A percentile compares a stretch with the other conserved stretches of the same genome.
Conservation (phyloP, 495 filamentous ascomycete species). For the Penicillium angulare region DNA sequence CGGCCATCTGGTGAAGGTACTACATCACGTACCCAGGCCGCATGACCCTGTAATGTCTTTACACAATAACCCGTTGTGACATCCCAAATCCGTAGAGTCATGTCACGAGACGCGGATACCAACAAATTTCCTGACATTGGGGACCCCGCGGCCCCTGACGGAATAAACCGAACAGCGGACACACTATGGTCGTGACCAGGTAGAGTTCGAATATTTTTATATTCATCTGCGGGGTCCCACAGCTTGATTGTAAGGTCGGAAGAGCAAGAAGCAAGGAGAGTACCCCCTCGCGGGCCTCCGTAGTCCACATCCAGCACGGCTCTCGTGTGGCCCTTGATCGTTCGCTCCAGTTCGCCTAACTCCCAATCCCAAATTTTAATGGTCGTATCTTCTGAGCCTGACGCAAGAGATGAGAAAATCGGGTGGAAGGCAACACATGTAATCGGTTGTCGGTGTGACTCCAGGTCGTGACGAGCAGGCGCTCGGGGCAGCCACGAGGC, state of each 20-base stretch:
- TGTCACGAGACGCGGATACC: slow-evolving; percentile 80
- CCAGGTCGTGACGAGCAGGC: slow-evolving; percentile 74
- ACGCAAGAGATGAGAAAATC: slow-evolving; percentile 85
- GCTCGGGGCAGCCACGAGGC: slow-evolving; percentile 76
- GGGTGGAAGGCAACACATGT: slow-evolving; percentile 95
- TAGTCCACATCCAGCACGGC: slow-evolving; percentile 88
- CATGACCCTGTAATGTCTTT: slow-evolving; percentile 58
- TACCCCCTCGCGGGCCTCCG: slow-evolving; percentile 82
- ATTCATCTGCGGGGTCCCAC: slow-evolving; percentile 92
- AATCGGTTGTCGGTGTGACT: slow-evolving; percentile 79
- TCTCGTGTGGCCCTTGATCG: slow-evolving; percentile 91
- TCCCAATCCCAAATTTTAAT: slow-evolving; percentile 99
- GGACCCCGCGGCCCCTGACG: slow-evolving; percentile 62
- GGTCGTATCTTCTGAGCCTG: slow-evolving; percentile 89
- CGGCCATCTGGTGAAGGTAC: slow-evolving; percentile 79
- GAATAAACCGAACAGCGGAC: slow-evolving; percentile 85
- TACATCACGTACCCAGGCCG: slow-evolving; percentile 94
- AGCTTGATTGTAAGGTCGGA: slow-evolving; percentile 92
- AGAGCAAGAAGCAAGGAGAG: slow-evolving; percentile 85
- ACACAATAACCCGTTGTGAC: slow-evolving; percentile 85
- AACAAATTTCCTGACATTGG: slow-evolving; percentile 63
- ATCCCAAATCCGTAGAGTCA: slow-evolving; percentile 86
- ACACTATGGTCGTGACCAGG: slow-evolving; percentile 94
- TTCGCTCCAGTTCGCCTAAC: slow-evolving; percentile 85
- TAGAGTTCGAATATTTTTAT: slow-evolving; percentile 92